Conservation (phyloP, 805 yeast species). For the Lipomyces mesembrius region DNA sequence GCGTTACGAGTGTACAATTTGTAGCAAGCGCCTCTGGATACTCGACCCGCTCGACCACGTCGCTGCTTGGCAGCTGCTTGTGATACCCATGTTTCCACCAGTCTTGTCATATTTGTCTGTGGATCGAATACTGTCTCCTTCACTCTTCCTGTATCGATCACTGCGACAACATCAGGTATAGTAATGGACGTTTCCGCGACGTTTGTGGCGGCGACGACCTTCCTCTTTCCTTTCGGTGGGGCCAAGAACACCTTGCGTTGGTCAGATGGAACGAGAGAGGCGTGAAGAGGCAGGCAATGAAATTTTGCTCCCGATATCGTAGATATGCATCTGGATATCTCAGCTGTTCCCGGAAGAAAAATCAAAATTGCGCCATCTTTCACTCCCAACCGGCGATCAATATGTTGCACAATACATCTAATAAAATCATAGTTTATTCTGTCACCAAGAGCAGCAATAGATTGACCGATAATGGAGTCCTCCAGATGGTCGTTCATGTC, state of each 20-base stretch:
- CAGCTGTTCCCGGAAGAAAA: constrained; percentile 90
- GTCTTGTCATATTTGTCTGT: constrained; percentile 65
- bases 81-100: constrained; percentile 85
- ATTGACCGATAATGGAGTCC: constrained; percentile 32
- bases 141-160: constrained; percentile 84
- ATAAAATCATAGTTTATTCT: constrained; percentile 73
- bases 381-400: constrained; percentile 56
- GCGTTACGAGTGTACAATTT: constrained; percentile 73
- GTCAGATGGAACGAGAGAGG: constrained; percentile 80
- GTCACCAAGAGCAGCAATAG: constrained; percentile 30
- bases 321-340: constrained; percentile 67
- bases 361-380: constrained; percentile 64
- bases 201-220: constrained; percentile 86
- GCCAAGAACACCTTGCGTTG: constrained; percentile 73
- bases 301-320: constrained; percentile 47
- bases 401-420: constrained; percentile 56
- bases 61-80: constrained; percentile 88
- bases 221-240: constrained; percentile 62
- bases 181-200: constrained; percentile 98
- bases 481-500: constrained; percentile 26
- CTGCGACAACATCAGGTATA: constrained; percentile 91
- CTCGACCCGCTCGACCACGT: constrained; percentile 98
- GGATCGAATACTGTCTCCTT: constrained; percentile 77
- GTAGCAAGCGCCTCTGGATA: constrained; percentile 78
- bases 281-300: constrained; percentile 77